Evolutionary conservation across 257 asterid species (phyloP), one percentile per base, ranked within the genome.

Genomic region (Rehmannia glutinosa): DNA sequence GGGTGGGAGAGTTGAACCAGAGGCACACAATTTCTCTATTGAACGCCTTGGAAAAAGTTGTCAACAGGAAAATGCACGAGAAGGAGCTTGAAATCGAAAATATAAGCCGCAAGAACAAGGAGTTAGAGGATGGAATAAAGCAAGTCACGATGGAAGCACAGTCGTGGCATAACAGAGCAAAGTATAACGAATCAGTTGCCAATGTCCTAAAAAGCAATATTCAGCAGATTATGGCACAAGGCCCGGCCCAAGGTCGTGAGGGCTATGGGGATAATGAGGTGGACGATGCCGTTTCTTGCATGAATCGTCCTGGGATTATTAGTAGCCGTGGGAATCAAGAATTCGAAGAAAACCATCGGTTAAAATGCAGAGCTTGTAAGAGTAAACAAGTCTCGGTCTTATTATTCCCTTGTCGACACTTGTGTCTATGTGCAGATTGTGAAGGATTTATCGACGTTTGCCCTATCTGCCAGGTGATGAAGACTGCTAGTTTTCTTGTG

Each of bases 181-280:
- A 79, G 77, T 72, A 79, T 83, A 83, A 80, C 1, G 93, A 86
- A 69, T 79, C 90, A 17, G 67, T 86, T 0, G 86, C 80, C 60
- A 79, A 77, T 43, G 53, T 72, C 36, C 63, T 86, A 39, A 83
- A 79, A 56, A 71, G 50, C 80, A 79, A 83, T 55, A 75, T 86
- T 24, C 84, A 81, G 74, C 90, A 79, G 78, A 76, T 83, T 62
- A 49, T 74, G 71, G 84, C 81, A 5, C 89, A 81, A 35, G 86
- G 86, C 42, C 25, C 73, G 3, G 60, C 66, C 30, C 86, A 53
- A 13, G 81, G 60, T 17, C 76, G 69, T n/a, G 89, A 86, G 76
- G 92, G 92, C 16, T 81, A 80, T 1, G 92, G 87, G 39, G 92
- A 83, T 27, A 77, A 79, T 49, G 92, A 81, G 70, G 78, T 81